Conservation (phyloP, 257 asterid species). For the Haberlea rhodopensis region DNA sequence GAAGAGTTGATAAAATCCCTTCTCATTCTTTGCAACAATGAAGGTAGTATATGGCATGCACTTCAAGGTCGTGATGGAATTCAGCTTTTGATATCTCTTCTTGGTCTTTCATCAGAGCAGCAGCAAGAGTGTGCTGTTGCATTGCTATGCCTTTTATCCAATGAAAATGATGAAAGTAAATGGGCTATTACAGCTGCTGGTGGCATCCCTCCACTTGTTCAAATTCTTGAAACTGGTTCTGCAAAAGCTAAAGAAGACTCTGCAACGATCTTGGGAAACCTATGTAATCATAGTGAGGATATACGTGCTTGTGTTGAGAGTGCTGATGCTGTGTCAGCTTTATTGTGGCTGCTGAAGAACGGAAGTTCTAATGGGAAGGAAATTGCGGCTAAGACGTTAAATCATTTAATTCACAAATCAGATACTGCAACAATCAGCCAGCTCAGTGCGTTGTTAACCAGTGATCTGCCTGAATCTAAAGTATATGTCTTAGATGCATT, state of each 20-base stretch:
- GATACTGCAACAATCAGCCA: slow-evolving; percentile 98
- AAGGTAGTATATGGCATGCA: slow-evolving; percentile 95
- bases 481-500: slow-evolving; percentile 86
- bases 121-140: slow-evolving; percentile 99
- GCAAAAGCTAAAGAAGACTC: slow-evolving; percentile 97
- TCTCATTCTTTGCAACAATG: slow-evolving; percentile 77
- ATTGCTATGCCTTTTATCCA: slow-evolving; percentile 80
- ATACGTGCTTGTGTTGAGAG: slow-evolving; percentile 99
- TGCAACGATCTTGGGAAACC: slow-evolving; percentile 95
- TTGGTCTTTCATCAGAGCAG: slow-evolving; percentile 98
- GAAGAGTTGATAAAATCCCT: slow-evolving; percentile 87
- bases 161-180: slow-evolving; percentile 95
- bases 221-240: slow-evolving; percentile 93
- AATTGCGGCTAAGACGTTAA: slow-evolving; percentile 94
- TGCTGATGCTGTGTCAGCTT: slow-evolving; percentile 99
- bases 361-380: slow-evolving; percentile 95
- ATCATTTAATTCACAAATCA: slow-evolving; percentile 96
- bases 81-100: slow-evolving; percentile 93
- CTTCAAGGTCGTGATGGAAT: slow-evolving; percentile 99
- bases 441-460: slow-evolving; percentile 85
- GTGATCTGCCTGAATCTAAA: slow-evolving; percentile 97
- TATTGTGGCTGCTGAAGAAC: slow-evolving; percentile 92
- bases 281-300: slow-evolving; percentile 98
- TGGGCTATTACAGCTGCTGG: slow-evolving; percentile 99
- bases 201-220: slow-evolving; percentile 99